Evolutionary conservation across 2,329 filamentous ascomycete species (phyloP).

Genomic region (Cladorrhinum sp.): DNA sequence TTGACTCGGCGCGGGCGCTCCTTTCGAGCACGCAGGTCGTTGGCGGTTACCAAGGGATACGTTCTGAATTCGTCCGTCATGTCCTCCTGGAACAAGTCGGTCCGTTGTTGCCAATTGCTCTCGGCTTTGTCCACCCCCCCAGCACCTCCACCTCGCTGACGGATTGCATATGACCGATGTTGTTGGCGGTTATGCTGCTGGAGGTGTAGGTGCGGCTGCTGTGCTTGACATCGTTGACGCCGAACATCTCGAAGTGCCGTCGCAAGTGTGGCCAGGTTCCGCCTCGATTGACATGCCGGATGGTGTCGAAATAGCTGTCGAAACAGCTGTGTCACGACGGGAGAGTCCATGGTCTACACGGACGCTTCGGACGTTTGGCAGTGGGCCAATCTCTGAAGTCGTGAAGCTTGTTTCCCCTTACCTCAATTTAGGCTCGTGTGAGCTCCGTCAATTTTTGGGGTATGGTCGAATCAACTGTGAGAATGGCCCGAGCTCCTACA

Average conservation of each 20-base stretch:
- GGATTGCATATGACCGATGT: conserved; percentile 28
- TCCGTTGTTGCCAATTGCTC: conserved; percentile 83
- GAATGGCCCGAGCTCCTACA: conserved; percentile 13
- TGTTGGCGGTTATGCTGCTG: conserved; percentile 29
- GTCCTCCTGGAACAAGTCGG: conserved; percentile 70
- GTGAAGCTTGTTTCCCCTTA: background rate
- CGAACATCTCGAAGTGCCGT: conserved; percentile 39
- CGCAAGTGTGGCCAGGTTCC: conserved; percentile 39
- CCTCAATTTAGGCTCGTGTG: background rate
- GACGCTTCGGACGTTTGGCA: background rate
- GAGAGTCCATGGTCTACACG: conserved; percentile 69
- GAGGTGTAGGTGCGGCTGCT: conserved; percentile 28
- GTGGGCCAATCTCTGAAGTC: background rate
- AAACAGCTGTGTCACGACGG: conserved; percentile 73
- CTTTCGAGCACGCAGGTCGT: conserved; percentile 66
- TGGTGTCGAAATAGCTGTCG: conserved; percentile 81
- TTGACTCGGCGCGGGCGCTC: conserved; percentile 85
- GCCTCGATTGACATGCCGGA: conserved; percentile 58
- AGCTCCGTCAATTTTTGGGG: conserved; percentile 9
- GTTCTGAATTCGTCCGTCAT: conserved; percentile 74
- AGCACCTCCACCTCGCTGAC: conserved; percentile 11
- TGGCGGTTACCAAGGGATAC: conserved; percentile 83
- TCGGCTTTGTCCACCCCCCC: conserved; percentile 45
- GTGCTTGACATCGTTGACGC: conserved; percentile 20
- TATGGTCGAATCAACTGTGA: background rate